phyloP scores from a whole-genome alignment of 176 grass and related monocot genomes.

The Carex cristatella region DNA sequence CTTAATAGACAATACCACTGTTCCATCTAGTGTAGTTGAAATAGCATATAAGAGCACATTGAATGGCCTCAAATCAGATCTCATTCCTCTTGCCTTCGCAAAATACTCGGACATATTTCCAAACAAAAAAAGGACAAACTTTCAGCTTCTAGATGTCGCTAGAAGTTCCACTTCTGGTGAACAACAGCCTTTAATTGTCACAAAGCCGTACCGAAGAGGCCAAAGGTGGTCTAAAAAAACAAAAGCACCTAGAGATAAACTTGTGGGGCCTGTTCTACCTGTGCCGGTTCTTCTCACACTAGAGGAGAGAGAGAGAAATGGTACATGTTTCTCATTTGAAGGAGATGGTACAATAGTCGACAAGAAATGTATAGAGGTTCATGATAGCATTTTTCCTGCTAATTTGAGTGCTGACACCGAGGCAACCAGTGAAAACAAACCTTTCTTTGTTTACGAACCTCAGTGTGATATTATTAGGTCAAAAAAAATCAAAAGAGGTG shows the following conservation, averaged over 20 bases:
- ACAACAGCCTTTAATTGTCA: conserved; percentile 43
- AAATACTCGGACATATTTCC: conserved; percentile 60
- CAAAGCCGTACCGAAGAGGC: conserved; percentile 56
- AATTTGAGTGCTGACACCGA: conserved; percentile 48
- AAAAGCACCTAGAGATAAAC: conserved; percentile 26
- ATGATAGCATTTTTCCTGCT: conserved; percentile 50
- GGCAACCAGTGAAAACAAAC: conserved; percentile 38
- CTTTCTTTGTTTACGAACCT: conserved; percentile 72
- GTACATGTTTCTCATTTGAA: conserved; percentile 6
- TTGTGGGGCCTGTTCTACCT: conserved; percentile 80
- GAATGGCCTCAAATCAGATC: conserved; percentile 44
- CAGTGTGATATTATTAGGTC: conserved; percentile 25
- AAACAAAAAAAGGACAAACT: neutral
- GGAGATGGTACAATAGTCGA: conserved; percentile 26
- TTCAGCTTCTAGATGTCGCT: conserved; percentile 73
- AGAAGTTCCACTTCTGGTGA: conserved; percentile 22
- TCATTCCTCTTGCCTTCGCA: conserved; percentile 47
- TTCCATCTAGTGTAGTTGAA: conserved; percentile 74
- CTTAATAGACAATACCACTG: conserved; percentile 54
- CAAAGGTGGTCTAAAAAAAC: conserved; percentile 48
- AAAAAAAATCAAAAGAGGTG: conserved; percentile 16
- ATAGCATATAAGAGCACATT: conserved; percentile 59
- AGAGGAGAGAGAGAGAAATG: conserved; percentile 37
- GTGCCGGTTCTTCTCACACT: conserved; percentile 72
- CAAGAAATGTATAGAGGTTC: conserved; percentile 46